Base-by-base conservation (phyloP, 2,329 filamentous ascomycete species). In the Tolypocladium cylindrosporum region DNA sequence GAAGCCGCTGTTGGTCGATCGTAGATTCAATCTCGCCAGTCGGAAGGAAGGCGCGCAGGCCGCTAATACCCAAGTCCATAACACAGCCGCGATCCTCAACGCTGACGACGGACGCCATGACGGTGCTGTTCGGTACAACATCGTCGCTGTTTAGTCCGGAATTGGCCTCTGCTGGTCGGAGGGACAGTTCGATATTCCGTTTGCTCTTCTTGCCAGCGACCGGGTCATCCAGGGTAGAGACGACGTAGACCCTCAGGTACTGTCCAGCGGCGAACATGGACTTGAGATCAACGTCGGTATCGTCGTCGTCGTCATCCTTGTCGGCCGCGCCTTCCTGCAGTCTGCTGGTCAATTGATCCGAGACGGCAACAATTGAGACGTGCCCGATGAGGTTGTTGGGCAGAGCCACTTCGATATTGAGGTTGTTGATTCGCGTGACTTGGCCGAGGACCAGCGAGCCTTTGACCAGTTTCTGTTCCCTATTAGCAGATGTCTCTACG, bases 61-160 rank as follows among this genome's bases (percentile, higher is more conserved):
- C 80, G 41, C 85, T 79, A 8, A 97, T 77, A 21, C 91, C 91
- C 42, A 97, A 75, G 65, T 97, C 91, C 91, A 99, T 96, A 58
- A 97, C 84, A 59, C 94, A 82, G 61, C 94, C 94, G 68, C 96
- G 92, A 66, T 99, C 95, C 72, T 99, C 93, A n/a, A 95, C 88
- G 72, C 93, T 99, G 55, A 82, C 75, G 34, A 99, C 87, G 0
- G 91, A 88, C 2, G 91, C 93, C 80, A 97, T 95, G 24, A 97
- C 77, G 52, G 89, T 91, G 62, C 79, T 81, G 67, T 96, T 88
- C 45, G 81, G 74, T 11, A 94, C 85, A 11, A 97, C 73, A 65
- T 91, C 90, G 45, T 88, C 84, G 63, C 84, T 81, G 4, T 82
- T 78, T 27, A 99, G 77, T 1, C 89, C 87, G 2, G 82, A 81